These are phyloP conservation scores for Stylonectria norvegica DNA, from an alignment of 2,329 filamentous ascomycete species.

Conservation along the genomic window DNA sequence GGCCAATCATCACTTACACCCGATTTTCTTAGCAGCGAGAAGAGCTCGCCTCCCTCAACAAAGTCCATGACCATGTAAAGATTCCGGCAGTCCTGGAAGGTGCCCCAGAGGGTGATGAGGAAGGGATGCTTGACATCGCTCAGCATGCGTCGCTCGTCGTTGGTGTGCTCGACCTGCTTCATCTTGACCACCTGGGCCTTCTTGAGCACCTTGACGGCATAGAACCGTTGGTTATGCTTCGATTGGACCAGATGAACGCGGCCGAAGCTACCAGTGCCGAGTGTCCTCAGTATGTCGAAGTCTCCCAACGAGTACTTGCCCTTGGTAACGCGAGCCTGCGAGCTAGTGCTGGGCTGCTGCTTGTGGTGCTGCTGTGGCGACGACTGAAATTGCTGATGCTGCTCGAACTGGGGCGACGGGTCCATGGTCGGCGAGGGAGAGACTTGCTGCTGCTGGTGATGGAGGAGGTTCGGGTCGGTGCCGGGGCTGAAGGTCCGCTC, in stretches of 20 bases:
- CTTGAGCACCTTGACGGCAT: conserved; percentile 97
- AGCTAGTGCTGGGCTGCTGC: conserved; percentile 31
- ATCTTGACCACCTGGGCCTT: conserved; percentile 99
- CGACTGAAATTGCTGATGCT: conserved; percentile 22
- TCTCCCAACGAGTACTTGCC: conserved; percentile 94
- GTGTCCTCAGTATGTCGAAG: conserved; percentile 83
- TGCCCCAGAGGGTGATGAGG: conserved; percentile 96
- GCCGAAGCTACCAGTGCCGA: conserved; percentile 96
- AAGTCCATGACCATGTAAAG: conserved; percentile 99
- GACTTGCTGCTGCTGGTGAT: conserved; percentile 37
- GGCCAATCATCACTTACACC: conserved; percentile 53
- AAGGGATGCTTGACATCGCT: conserved; percentile 97
- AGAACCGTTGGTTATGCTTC: conserved; percentile 96
- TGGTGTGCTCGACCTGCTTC: conserved; percentile 99
- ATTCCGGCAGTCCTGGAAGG: conserved; percentile 92
- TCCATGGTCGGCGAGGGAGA: conserved; percentile 29
- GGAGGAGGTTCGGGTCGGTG: conserved; percentile 33
- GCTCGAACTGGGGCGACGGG: conserved; percentile 29
- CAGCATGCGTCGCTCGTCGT: conserved; percentile 94
- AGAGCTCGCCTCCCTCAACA: conserved; percentile 95
- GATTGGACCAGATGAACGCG: conserved; percentile 95
- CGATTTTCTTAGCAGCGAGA: conserved; percentile 92
- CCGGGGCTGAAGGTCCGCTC: conserved; percentile 38
- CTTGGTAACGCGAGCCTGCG: conserved; percentile 70
- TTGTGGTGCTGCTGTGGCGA: conserved; percentile 28